Base-by-base conservation (phyloP, 2,329 filamentous ascomycete genomes). In the Magnaporthiopsis rhizophila region DNA sequence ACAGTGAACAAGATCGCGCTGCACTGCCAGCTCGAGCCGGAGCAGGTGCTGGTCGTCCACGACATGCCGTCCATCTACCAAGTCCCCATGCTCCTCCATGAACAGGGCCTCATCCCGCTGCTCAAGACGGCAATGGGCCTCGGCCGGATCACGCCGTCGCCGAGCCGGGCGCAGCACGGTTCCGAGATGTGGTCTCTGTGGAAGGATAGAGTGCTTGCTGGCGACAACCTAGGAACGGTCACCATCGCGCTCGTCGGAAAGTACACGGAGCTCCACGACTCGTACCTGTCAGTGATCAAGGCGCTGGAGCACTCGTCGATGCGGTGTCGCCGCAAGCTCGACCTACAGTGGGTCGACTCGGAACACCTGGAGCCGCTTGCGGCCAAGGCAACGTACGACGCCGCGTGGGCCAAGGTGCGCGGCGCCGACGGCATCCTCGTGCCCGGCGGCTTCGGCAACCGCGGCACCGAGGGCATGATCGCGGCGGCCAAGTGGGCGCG, bases 41-140 rank as follows among this genome's bases (percentile, higher is more conserved):
- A 92, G 69, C 92, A 97, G 73, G 92, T 98, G 58, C 81, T 98
- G 67, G 90, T 86, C n/a, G 93, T 99, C 13, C 89, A 89, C 69
- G 89, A 98, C 74, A 91, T 98, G 77, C 82, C 88, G 26, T 92
- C 92, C 15, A 96, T 91, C 63, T 99, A 99, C 77, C 93, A 97
- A 69, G 94, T 98, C 3, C 95, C 95, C 0, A 82, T 97, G n/a
- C 89, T 98, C 30, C 87, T 98, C 18, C 86, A 94, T 70, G 83
- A 92, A 69, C 91, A 98, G 77, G 86, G 87, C 30, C 81, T 98
- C 2, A 79, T 94, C 11, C 76, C 81, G 15, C 83, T 86, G n/a
- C 80, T 98, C 64, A 82, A 81, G 53, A 78, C 83, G 24, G 82
- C 86, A 24, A 81, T 97, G 38, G 81, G 83, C 50, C 83, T 97